Base-by-base conservation (phyloP, 1,139 yeast genomes). In the Pichia sp. region DNA sequence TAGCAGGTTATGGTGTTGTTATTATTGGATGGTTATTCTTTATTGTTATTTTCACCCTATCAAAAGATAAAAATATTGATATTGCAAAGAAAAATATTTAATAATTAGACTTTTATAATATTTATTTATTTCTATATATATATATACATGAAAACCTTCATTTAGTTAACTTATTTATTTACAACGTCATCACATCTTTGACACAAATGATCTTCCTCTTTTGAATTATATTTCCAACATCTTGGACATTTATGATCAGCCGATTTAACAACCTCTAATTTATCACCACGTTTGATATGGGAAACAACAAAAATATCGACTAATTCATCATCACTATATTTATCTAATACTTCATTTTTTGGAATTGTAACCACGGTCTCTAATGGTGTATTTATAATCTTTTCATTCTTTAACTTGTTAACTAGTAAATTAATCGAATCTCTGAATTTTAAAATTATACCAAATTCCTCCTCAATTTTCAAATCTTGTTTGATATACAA, bases 151-250 rank as follows among this genome's bases (percentile, higher is more conserved):
- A 46, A 36, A 30, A 22, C 11, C 12, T 35, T 20, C 13, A 35
- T 16, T 35, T 25, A 20, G 57, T 51, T 51, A 15, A 42, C 4
- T 23, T 36, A 36, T n/a, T 23, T 15, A 22, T 24, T 13, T 18
- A 61, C 53, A 40, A 70, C 81, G 1, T 65, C 65, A 11, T 75
- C 78, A 67, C 97, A 90, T 56, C 94, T 77, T 0, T 51, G 50
- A 63, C 98, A 92, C 30, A 90, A 69, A n/a, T 23, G 23, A 13
- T 78, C 80, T 41, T 74, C 80, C 0, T 55, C 59, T 0, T 63
- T 64, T 0, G 95, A 72, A 16, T 77, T 77, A 60, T 68, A 81
- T 60, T 87, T 87, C 98, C 98, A 92, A 65, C 98, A 92, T 61
- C 98, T 75, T 2, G 96, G 95, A 63, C 98, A 92, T 59, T 88